Conservation (phyloP, 495 filamentous ascomycete genomes). For the Aspergillus coremiiformis region DNA sequence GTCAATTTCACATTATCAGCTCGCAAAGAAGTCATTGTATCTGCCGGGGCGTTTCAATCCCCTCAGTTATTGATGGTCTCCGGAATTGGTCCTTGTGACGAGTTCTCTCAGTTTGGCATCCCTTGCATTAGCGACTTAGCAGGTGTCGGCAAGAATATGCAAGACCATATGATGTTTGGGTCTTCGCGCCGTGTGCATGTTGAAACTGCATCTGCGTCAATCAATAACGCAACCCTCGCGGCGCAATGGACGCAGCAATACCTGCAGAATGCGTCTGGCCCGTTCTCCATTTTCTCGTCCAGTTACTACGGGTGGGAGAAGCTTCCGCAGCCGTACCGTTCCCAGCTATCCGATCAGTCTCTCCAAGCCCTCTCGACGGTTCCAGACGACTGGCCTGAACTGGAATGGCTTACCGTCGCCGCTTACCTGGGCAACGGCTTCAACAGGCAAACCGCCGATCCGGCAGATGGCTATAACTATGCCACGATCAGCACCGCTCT, state of each 20-base stretch:
- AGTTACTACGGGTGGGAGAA: conserved; percentile 39
- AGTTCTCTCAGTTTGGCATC: conserved; percentile 31
- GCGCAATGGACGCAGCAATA: conserved; percentile 10
- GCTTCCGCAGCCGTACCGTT: conserved; percentile 24
- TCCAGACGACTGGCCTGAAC: conserved; percentile 50
- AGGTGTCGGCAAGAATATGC: conserved; percentile 44
- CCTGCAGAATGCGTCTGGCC: conserved; percentile 11
- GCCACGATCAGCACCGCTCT: conserved; percentile 35
- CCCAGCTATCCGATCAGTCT: conserved; percentile 4
- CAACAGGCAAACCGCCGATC: conserved; percentile 12
- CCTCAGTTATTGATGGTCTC: conserved; percentile 46
- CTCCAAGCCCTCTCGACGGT: conserved; percentile 24
- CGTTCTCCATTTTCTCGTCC: conserved; percentile 12
- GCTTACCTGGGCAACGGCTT: conserved; percentile 22
- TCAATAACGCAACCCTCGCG: conserved; percentile 7
- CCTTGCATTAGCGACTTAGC: conserved; percentile 34
- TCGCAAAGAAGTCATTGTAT: conserved; percentile 49
- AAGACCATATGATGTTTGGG: conserved; percentile 33
- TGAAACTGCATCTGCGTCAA: conserved; percentile 9
- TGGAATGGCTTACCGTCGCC: conserved; percentile 37
- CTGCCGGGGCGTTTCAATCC: conserved; percentile 43
- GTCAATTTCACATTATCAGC: conserved; percentile 36
- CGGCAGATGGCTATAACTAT: conserved; percentile 36
- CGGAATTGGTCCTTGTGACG: conserved; percentile 36
- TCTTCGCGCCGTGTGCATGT: conserved; percentile 21